Base-by-base conservation (phyloP, 306 rosid species). In the Sesbania bispinosa region DNA sequence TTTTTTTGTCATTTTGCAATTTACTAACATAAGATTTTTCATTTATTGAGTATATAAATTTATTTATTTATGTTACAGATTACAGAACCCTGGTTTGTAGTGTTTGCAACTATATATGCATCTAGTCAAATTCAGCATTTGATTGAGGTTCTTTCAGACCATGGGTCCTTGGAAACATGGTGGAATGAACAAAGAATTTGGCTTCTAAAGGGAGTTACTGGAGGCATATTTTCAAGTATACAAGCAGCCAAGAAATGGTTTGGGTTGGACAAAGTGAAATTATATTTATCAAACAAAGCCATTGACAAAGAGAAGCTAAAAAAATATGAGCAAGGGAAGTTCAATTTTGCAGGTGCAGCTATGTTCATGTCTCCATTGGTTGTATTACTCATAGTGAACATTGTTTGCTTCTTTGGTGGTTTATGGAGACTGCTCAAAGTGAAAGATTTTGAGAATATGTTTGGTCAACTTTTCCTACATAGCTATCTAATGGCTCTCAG, bases 141-240 rank as follows among this genome's bases (percentile, higher is more conserved):
- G 39, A 47, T 77, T 9, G 88, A 84, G 55, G 88, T 80, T 4
- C 15, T 77, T 59, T 80, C 85, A 1, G 81, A 83, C 1, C 69
- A 65, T 48, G 88, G 83, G 2, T 55, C 84, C 0, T 38, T 84
- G 5, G 53, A 39, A 52, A 84, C 69, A 63, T 84, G 83, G 85
- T 80, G 88, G 85, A 76, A 84, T 53, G 88, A 84, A 53, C 83
- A 79, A 38, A 69, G 88, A 77, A 84, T 80, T 23, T 84, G 85
- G 81, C 42, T 80, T 21, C 64, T 83, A 0, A 83, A 80, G 39
- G 72, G 72, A 10, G 82, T 83, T 3, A 73, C 75, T 8, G 54
- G 83, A 45, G 3, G n/a, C n/a, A n/a, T 77, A 11, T 80, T 80
- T 14, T 81, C 85, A 76, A 4, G 77, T 0, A 15, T 39, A 29